A percentile compares a stretch with the other conserved stretches of the same genome.
Conservation (phyloP, 495 filamentous ascomycete species). For the Hypoxylon rickii region DNA sequence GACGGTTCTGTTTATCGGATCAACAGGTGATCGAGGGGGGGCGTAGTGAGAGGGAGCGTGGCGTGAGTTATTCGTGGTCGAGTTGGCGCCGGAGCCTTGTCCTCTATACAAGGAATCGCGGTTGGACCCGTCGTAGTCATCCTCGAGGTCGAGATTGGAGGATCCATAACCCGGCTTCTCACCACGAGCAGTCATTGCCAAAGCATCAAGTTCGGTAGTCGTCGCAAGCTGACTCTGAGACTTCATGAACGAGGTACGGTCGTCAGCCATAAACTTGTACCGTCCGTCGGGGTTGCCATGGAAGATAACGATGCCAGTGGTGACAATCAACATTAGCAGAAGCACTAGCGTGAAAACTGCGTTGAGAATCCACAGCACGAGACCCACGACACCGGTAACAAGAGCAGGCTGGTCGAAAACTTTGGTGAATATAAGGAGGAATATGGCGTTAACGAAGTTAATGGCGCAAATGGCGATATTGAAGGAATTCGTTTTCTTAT, state of each 20-base stretch:
- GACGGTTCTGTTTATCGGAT: conserved; percentile 26
- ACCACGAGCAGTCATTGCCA: conserved; percentile 88
- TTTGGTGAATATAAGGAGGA: conserved; percentile 78
- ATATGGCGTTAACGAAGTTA: conserved; percentile 90
- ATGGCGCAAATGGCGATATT: conserved; percentile 90
- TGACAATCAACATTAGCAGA: conserved; percentile 83
- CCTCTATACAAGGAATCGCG: conserved; percentile 40
- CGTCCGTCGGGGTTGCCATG: conserved; percentile 95
- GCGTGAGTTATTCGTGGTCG: conserved; percentile 19
- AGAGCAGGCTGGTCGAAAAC: conserved; percentile 83
- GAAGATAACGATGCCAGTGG: conserved; percentile 79
- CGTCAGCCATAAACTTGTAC: conserved; percentile 96
- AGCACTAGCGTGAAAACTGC: conserved; percentile 87
- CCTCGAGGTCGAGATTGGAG: conserved; percentile 68
- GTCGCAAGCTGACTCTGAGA: conserved; percentile 80
- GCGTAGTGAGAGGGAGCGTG: conserved; percentile 26
- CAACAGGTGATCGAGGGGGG: conserved; percentile 21
- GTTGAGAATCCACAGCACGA: conserved; percentile 91
- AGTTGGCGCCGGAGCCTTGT: conserved; percentile 29
- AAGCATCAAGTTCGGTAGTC: conserved; percentile 83
- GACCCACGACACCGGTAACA: conserved; percentile 90
- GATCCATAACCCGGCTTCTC: conserved; percentile 75
- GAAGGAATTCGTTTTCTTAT: conserved; percentile 97
- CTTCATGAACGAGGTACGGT: conserved; percentile 97
- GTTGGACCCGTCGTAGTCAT: conserved; percentile 72